phyloP scores from a whole-genome alignment of 2,329 filamentous ascomycete species.

The Raffaelea deltoideospora region DNA sequence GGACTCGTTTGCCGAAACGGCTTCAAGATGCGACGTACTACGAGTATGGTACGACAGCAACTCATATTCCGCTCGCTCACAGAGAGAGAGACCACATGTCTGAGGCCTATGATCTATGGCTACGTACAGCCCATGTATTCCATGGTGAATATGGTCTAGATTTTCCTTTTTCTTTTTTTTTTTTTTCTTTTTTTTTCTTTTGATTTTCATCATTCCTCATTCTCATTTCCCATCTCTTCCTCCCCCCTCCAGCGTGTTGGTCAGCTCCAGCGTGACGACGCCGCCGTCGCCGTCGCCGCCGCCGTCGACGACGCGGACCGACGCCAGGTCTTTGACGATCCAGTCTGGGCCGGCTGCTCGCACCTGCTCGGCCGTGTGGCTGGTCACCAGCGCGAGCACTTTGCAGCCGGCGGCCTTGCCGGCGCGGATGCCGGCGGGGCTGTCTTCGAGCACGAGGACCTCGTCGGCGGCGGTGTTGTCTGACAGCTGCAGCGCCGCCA shows the following conservation, averaged over 20 bases:
- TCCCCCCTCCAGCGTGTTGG: constrained; percentile 31
- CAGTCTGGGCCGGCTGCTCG: constrained; percentile 69
- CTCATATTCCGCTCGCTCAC: too few relatives aligned
- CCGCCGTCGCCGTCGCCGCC: constrained; percentile 35
- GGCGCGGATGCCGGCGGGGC: constrained; percentile 67
- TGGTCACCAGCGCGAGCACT: constrained; percentile 74
- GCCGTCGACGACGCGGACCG: constrained; percentile 47
- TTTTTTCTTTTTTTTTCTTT: neutral
- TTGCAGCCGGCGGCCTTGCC: constrained; percentile 77
- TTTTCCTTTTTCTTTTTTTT: neutral
- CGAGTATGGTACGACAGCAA: too few relatives aligned
- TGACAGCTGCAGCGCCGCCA: constrained; percentile 38
- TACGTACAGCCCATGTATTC: too few relatives aligned
- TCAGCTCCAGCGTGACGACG: constrained; percentile 40
- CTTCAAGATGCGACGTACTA: too few relatives aligned
- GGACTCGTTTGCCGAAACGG: too few relatives aligned
- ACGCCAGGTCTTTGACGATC: constrained; percentile 66
- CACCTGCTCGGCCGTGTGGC: constrained; percentile 61
- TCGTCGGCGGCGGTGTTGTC: constrained; percentile 25
- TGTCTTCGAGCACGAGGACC: constrained; percentile 75
- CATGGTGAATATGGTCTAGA: too few relatives aligned
- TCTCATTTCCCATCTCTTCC: neutral
- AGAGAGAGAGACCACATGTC: too few relatives aligned
- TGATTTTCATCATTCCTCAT: neutral
- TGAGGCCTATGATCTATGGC: too few relatives aligned